A percentile compares a stretch with the other conserved stretches of the same genome.
These are phyloP conservation scores for Alternaria triticimaculans DNA, from an alignment of 2,329 filamentous ascomycete species.

Conservation along the genomic window DNA sequence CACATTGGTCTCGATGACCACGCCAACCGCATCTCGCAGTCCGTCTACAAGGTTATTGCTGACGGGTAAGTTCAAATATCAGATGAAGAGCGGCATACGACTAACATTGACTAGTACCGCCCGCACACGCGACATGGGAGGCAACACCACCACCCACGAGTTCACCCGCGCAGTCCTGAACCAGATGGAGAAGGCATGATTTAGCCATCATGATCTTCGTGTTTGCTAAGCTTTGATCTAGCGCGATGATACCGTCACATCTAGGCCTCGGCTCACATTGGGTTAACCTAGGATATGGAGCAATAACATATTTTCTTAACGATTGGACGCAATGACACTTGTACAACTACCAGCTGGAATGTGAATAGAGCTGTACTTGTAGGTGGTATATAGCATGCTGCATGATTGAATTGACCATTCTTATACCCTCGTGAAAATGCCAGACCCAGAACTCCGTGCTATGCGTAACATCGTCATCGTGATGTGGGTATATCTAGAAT, in stretches of 20 bases:
- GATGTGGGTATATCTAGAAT: constrained; percentile 63
- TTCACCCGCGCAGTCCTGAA: constrained; percentile 94
- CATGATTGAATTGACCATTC: constrained; percentile 45
- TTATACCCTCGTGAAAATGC: constrained; percentile 32
- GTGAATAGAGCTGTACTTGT: constrained; percentile 51
- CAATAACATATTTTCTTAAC: constrained; percentile 23
- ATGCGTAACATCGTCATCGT: constrained; percentile 41
- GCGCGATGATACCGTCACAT: constrained; percentile 15
- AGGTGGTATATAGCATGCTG: constrained; percentile 50
- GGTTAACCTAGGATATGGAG: constrained; percentile 9
- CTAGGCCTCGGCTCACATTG: constrained; percentile 11
- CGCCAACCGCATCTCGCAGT: constrained; percentile 96
- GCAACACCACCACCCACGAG: constrained; percentile 85
- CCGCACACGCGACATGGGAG: constrained; percentile 96
- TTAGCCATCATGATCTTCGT: constrained; percentile 9
- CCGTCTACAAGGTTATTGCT: constrained; percentile 80
- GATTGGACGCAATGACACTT: constrained; percentile 34
- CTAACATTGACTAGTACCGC: constrained; percentile 67
- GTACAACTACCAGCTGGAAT: constrained; percentile 42
- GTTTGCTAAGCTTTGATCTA: constrained; percentile 24
- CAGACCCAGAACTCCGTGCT: constrained; percentile 42
- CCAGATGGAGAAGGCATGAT: constrained; percentile 77
- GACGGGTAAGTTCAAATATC: constrained; percentile 71
- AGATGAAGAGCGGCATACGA: neutral
- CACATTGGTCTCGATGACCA: constrained; percentile 98